These are phyloP conservation scores for Rhizopogon hawkerae DNA, from an alignment of 1,284 basidiomycete species.

Conservation along the genomic window DNA sequence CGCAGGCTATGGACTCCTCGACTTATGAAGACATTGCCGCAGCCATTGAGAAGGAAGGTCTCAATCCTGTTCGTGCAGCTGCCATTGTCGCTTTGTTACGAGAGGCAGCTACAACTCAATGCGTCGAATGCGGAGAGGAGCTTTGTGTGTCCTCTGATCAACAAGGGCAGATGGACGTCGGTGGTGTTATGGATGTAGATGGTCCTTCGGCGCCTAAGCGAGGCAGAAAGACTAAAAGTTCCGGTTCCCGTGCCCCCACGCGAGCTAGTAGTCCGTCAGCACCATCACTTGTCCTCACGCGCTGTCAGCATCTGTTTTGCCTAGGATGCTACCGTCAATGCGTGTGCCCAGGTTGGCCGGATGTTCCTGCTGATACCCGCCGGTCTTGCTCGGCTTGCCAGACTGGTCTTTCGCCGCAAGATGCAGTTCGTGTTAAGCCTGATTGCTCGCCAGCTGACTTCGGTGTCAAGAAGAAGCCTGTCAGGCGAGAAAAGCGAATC, in stretches of 20 bases:
- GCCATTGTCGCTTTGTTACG: constrained; percentile 76
- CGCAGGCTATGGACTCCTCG: constrained; percentile 30
- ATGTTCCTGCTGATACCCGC: constrained; percentile 46
- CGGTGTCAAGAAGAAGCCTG: constrained; percentile 50
- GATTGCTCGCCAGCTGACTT: constrained; percentile 36
- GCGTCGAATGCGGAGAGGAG: constrained; percentile 79
- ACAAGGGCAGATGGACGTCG: constrained; percentile 29
- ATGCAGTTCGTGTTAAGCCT: constrained; percentile 72
- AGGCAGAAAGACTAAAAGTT: constrained; percentile 51
- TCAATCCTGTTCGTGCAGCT: constrained; percentile 66
- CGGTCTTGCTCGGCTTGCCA: constrained; percentile 74
- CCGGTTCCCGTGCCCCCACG: constrained; percentile 55
- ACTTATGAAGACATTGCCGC: constrained; percentile 69
- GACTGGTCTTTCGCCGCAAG: constrained; percentile 47
- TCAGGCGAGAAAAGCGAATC: constrained; percentile 63
- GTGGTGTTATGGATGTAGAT: constrained; percentile 43
- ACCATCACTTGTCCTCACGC: constrained; percentile 67
- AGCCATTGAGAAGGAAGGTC: constrained; percentile 74
- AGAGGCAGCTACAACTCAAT: constrained; percentile 81
- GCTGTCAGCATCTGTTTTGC: constrained; percentile 92
- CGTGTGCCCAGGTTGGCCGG: constrained; percentile 75
- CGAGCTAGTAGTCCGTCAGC: constrained; percentile 58
- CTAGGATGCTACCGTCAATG: constrained; percentile 69
- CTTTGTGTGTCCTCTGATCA: constrained; percentile 49
- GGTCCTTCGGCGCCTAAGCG: constrained; percentile 47